phyloP scores from a whole-genome alignment of 1,284 basidiomycete genomes.

The Cutaneotrichosporon arboriforme region DNA sequence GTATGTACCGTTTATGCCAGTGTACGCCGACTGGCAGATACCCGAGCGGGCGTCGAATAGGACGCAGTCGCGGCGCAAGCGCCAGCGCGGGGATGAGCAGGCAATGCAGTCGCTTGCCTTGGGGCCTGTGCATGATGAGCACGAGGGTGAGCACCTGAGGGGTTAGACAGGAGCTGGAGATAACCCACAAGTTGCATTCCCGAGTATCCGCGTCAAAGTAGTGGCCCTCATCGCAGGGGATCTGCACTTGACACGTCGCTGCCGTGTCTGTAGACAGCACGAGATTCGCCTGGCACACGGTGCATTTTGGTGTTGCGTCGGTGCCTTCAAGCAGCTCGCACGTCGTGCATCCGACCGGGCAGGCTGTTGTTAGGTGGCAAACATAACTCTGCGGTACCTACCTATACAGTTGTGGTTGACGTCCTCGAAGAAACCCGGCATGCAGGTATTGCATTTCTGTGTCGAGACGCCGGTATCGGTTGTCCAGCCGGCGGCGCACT shows the following conservation, averaged over 20 bases:
- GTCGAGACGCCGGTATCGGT: slow-evolving; percentile 28
- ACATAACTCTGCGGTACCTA: slow-evolving; percentile 23
- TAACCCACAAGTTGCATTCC: slow-evolving; percentile 33
- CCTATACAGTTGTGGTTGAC: slow-evolving; percentile 40
- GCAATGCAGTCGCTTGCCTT: slow-evolving; percentile 37
- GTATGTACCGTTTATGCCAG: slow-evolving; percentile 31
- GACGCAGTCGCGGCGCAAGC: slow-evolving; percentile 43
- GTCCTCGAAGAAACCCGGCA: slow-evolving; percentile 42
- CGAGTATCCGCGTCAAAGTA: slow-evolving; percentile 34
- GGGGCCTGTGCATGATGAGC: slow-evolving; percentile 44
- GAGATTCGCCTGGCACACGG: slow-evolving; percentile 32
- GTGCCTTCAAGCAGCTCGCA: slow-evolving; percentile 36
- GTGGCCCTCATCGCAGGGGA: slow-evolving; percentile 33
- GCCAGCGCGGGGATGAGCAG: slow-evolving; percentile 36
- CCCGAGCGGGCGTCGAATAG: slow-evolving; percentile 40
- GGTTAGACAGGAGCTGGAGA: background rate
- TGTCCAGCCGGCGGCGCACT: slow-evolving; percentile 48
- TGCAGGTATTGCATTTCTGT: slow-evolving; percentile 44
- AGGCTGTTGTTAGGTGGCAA: slow-evolving; percentile 30
- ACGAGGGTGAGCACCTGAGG: slow-evolving; percentile 42
- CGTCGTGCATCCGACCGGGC: slow-evolving; percentile 42
- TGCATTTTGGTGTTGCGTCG: slow-evolving; percentile 21
- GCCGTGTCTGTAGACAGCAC: slow-evolving; percentile 26
- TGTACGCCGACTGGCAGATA: slow-evolving; percentile 41
- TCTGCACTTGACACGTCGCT: slow-evolving; percentile 28